Evolutionary conservation across 257 asterid genomes (phyloP).

Genomic region (Misopates orontium): DNA sequence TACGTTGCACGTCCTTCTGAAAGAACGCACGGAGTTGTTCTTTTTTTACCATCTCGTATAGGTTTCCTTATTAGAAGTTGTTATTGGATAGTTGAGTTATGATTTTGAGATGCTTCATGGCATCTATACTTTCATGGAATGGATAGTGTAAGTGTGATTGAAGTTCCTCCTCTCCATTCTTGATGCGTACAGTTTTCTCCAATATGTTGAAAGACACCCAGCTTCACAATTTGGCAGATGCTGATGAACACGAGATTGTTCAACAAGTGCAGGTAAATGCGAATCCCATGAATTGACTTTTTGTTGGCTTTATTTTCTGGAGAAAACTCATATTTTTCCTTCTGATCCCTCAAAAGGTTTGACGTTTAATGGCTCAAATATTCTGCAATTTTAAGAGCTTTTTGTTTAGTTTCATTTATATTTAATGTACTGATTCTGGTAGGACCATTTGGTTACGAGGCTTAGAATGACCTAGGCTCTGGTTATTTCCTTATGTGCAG

Average conservation of each 20-base stretch:
- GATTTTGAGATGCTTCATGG: conserved; percentile 23
- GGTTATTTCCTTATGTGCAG: conserved; percentile 52
- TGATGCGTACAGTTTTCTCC: conserved; percentile 78
- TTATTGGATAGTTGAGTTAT: conserved; percentile 12
- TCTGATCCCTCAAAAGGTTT: neutral
- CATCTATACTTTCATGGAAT: conserved; percentile 13
- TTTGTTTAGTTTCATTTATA: conserved; percentile 12
- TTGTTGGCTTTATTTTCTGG: neutral
- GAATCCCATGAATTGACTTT: conserved; percentile 13
- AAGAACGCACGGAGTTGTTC: conserved; percentile 5
- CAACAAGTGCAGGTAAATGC: conserved; percentile 89
- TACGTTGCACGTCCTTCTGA: neutral
- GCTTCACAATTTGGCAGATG: conserved; percentile 92
- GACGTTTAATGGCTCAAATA: neutral
- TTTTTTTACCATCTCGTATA: neutral
- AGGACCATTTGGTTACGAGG: conserved; percentile 19
- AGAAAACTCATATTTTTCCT: neutral
- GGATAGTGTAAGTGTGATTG: conserved; percentile 25
- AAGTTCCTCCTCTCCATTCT: conserved; percentile 15
- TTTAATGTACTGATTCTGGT: conserved; percentile 13
- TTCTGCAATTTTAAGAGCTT: conserved; percentile 13
- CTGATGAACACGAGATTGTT: conserved; percentile 91
- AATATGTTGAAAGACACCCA: conserved; percentile 92
- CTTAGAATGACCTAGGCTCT: conserved; percentile 13
- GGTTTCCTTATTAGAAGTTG: conserved; percentile 6